phyloP scores from a whole-genome alignment of 306 rosid genomes.

The Urtica urens region DNA sequence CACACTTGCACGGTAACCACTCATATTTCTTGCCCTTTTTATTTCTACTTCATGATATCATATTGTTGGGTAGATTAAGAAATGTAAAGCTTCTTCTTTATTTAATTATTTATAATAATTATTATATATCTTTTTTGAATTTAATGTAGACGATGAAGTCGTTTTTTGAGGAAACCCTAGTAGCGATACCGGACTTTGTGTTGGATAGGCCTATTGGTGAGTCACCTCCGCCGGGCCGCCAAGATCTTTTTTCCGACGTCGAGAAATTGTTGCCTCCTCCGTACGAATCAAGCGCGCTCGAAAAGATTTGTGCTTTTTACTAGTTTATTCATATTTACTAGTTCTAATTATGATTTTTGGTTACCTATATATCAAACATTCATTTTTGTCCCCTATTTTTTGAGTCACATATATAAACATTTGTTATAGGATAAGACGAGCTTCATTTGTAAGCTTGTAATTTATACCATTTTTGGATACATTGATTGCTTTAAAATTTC shows the following conservation, averaged over 20 bases:
- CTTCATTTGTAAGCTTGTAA: too few relatives aligned
- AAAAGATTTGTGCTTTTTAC: constrained; percentile 22
- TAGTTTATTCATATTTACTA: too few relatives aligned
- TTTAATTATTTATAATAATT: background rate
- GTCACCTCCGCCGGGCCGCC: constrained; percentile 33
- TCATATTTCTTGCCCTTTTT: background rate
- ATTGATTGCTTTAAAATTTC: too few relatives aligned
- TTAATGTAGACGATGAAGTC: constrained; percentile 60
- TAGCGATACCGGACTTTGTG: constrained; percentile 67
- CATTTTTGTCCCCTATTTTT: too few relatives aligned
- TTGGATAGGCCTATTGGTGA: constrained; percentile 54
- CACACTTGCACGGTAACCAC: constrained; percentile 53
- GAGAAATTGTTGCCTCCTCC: constrained; percentile 53
- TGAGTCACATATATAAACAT: too few relatives aligned
- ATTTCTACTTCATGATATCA: constrained; percentile 5
- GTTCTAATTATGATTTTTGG: too few relatives aligned
- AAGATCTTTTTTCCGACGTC: constrained; percentile 49
- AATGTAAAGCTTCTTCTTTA: background rate
- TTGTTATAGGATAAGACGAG: too few relatives aligned
- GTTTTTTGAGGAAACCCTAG: constrained; percentile 75
- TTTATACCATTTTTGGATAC: too few relatives aligned
- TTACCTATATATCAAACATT: too few relatives aligned
- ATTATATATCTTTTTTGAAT: too few relatives aligned
- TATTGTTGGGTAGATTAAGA: background rate
- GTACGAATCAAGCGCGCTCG: constrained; percentile 34